A percentile compares a stretch with the other conserved stretches of the same genome.
These are phyloP conservation scores for Acer campestre DNA, from an alignment of 345 rosid species.

Conservation along the genomic window DNA sequence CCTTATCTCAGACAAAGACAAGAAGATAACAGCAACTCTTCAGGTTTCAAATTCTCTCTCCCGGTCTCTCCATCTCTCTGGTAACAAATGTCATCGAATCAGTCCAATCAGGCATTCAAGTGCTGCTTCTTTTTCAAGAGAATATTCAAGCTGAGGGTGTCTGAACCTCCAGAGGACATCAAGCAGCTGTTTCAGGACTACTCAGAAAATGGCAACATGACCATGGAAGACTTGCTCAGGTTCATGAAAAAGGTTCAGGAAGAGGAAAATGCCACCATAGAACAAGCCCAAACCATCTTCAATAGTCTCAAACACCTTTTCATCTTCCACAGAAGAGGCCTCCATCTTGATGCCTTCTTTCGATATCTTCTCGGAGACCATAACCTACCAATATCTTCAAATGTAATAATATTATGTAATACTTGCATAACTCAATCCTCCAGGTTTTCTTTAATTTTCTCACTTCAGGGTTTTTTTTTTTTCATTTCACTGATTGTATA, in stretches of 20 bases:
- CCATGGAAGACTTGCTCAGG: constrained; percentile 34
- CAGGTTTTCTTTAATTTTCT: not conserved
- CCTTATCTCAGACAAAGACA: not conserved
- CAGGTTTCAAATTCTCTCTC: not conserved
- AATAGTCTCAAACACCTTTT: constrained; percentile 53
- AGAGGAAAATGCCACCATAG: constrained; percentile 37
- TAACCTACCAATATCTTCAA: constrained; percentile 30
- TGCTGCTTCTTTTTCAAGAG: constrained; percentile 57
- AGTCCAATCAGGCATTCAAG: constrained; percentile 33
- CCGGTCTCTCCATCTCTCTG: not conserved
- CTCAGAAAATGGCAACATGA: constrained; percentile 51
- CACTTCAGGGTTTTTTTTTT: not conserved
- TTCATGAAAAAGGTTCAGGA: constrained; percentile 48
- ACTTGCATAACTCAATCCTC: not conserved
- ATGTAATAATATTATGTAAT: constrained; percentile 23
- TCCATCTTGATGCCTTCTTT: constrained; percentile 55
- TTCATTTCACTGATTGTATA: not conserved
- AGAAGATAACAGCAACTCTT: not conserved
- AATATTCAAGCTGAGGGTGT: constrained; percentile 41
- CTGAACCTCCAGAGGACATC: constrained; percentile 50
- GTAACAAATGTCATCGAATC: not conserved
- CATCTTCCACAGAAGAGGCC: constrained; percentile 50
- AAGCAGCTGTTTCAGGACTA: constrained; percentile 29
- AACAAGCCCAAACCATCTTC: constrained; percentile 52
- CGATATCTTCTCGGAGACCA: constrained; percentile 56